Percentiles rank a stretch among this genome's conserved stretches.
Conservation (phyloP, 768 basidiomycete species). For the Terana coerulea region DNA sequence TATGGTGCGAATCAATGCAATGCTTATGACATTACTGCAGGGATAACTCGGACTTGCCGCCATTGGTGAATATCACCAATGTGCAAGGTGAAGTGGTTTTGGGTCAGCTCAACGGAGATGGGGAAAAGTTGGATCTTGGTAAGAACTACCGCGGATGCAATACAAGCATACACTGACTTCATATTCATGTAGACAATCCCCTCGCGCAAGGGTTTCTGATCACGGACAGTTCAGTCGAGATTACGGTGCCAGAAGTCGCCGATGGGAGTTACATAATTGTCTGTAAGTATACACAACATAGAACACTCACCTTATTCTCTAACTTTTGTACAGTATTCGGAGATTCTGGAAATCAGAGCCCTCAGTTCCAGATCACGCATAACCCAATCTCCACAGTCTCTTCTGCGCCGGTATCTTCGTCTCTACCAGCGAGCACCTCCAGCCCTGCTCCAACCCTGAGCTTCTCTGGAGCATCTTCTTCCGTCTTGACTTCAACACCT, state of each 20-base stretch:
- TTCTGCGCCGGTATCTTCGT: too few relatives aligned
- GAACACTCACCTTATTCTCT: background rate
- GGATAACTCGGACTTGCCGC: slow-evolving; percentile 34
- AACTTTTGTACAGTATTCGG: slow-evolving; percentile 37
- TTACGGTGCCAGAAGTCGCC: slow-evolving; percentile 36
- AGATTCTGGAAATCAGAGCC: slow-evolving; percentile 37
- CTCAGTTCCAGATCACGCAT: slow-evolving; percentile 23
- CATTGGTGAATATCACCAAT: slow-evolving; percentile 30
- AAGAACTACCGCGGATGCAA: too few relatives aligned
- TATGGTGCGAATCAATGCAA: too few relatives aligned
- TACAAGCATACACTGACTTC: background rate
- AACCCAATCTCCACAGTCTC: slow-evolving; percentile 5
- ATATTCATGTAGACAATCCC: slow-evolving; percentile 32
- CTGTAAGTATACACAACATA: slow-evolving; percentile 26
- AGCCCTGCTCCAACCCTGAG: slow-evolving; percentile 1
- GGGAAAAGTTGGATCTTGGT: slow-evolving; percentile 50
- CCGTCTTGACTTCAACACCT: background rate
- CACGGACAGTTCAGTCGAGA: slow-evolving; percentile 33
- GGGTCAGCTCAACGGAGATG: slow-evolving; percentile 34
- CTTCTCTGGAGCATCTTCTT: background rate
- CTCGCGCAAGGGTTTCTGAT: slow-evolving; percentile 39
- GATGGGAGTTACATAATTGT: slow-evolving; percentile 40
- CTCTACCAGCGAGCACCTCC: too few relatives aligned
- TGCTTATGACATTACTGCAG: slow-evolving; percentile 13
- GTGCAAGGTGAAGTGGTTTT: slow-evolving; percentile 38